phyloP scores from a whole-genome alignment of 495 filamentous ascomycete species.

The Antarctomyces pellizariae region DNA sequence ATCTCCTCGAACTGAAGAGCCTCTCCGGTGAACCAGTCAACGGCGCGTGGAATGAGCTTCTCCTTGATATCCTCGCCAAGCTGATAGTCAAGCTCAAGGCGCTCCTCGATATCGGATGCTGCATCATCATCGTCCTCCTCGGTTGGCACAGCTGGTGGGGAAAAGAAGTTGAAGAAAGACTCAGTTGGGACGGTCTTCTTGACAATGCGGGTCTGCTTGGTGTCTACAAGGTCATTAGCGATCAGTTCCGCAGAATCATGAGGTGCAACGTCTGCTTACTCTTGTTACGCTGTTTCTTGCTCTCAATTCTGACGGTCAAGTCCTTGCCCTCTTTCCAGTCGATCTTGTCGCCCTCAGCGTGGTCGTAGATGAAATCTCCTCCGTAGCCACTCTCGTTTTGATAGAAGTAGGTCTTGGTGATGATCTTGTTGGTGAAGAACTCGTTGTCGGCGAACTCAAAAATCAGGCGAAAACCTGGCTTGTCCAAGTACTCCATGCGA shows the following conservation, averaged over 20 bases:
- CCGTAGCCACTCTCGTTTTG: constrained; percentile 97
- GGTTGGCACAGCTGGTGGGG: constrained; percentile 66
- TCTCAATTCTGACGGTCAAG: constrained; percentile 81
- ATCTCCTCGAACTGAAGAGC: constrained; percentile 92
- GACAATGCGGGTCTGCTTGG: constrained; percentile 94
- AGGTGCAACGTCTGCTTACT: constrained; percentile 34
- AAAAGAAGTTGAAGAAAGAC: constrained; percentile 99
- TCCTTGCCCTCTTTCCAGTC: constrained; percentile 90
- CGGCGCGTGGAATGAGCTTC: constrained; percentile 94
- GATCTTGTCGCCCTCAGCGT: constrained; percentile 93
- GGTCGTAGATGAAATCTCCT: constrained; percentile 98
- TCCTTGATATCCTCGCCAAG: constrained; percentile 99
- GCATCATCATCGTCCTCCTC: constrained; percentile 58
- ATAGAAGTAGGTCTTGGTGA: constrained; percentile 98
- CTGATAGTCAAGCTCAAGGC: constrained; percentile 95
- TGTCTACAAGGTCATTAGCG: constrained; percentile 34
- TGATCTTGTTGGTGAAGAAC: constrained; percentile 87
- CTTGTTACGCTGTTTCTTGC: constrained; percentile 99
- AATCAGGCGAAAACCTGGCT: constrained; percentile 90
- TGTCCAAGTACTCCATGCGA: constrained; percentile 96
- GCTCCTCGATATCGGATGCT: constrained; percentile 82
- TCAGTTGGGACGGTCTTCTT: constrained; percentile 98
- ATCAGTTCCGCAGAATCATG: constrained; percentile 1
- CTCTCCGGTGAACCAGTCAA: constrained; percentile 99
- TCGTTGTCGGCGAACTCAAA: constrained; percentile 92